A percentile compares a stretch with the other conserved stretches of the same genome.
phyloP scores from a whole-genome alignment of 2,329 filamentous ascomycete genomes.

The Neodidymelliopsis sp. region DNA sequence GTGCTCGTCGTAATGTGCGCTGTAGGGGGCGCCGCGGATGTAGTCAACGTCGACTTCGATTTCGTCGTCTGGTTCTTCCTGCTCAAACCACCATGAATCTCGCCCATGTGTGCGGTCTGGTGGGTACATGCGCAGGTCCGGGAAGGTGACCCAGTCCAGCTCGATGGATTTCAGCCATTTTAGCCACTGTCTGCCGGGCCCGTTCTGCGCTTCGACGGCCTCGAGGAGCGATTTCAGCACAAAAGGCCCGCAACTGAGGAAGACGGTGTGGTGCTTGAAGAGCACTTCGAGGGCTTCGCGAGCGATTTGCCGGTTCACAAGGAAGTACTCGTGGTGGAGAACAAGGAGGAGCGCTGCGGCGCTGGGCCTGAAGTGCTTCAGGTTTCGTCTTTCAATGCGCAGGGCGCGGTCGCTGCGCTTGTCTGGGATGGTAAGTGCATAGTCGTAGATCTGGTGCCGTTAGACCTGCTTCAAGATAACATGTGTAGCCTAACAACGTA shows the following conservation, averaged over 20 bases:
- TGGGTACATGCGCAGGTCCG: slow-evolving; percentile 42
- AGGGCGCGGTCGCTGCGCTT: slow-evolving; percentile 34
- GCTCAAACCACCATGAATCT: slow-evolving; percentile 40
- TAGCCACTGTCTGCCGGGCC: slow-evolving; percentile 39
- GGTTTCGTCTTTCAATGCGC: slow-evolving; percentile 45
- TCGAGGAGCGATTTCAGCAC: slow-evolving; percentile 42
- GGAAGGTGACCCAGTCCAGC: slow-evolving; percentile 47
- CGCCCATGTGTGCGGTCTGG: slow-evolving; percentile 34
- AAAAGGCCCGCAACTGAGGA: slow-evolving; percentile 46
- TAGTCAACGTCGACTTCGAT: slow-evolving; percentile 41
- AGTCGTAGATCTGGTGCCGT: slow-evolving; percentile 40
- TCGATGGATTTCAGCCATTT: slow-evolving; percentile 42
- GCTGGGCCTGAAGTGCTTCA: slow-evolving; percentile 43
- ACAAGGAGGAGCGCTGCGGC: slow-evolving; percentile 42
- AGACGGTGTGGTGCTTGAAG: slow-evolving; percentile 44
- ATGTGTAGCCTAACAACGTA: slow-evolving; percentile 16
- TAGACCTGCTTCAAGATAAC: not conserved
- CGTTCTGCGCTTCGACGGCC: slow-evolving; percentile 35
- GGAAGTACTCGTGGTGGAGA: slow-evolving; percentile 44
- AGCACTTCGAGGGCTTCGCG: slow-evolving; percentile 45
- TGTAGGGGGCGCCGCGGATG: slow-evolving; percentile 34
- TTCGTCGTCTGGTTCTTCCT: slow-evolving; percentile 15
- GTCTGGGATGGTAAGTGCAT: slow-evolving; percentile 36
- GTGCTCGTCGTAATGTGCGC: slow-evolving; percentile 42
- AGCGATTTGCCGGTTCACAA: slow-evolving; percentile 45